Evolutionary conservation across 2,329 filamentous ascomycete genomes (phyloP), one percentile per base, ranked within the genome.

Genomic region (Pseudophaeomoniella oleicola): DNA sequence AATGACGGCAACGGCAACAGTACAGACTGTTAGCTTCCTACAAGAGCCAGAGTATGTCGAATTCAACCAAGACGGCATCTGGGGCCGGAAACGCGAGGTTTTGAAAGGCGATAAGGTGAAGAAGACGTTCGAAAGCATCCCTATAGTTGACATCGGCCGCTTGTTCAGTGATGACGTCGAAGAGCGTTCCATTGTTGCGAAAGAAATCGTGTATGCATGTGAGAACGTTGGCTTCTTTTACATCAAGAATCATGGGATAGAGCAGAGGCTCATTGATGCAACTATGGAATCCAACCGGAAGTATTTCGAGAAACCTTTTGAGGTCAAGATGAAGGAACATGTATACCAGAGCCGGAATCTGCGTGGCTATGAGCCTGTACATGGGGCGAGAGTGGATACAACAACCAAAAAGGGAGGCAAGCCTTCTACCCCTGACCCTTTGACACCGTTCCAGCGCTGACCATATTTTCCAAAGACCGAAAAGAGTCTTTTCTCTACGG

Each of bases 161-260:
- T 39, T 44, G 15, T 40, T 38, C 37, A 44, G 37, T 22, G 35
- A 40, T n/a, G 29, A 39, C 5, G 34, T 38, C 14, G 36, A 12
- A 14, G 13, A 12, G 16, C n/a, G 36, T n/a, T 17, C 27, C 29
- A 19, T 16, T 4, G 27, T 38, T 15, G 36, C 36, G 6, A 15
- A 37, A 11, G 19, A 42, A 9, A 32, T 50, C 14, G 39, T 43
- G 17, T 35, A 47, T 29, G 45, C 47, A 3, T 40, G 47, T 17
- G 39, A 43, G 14, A 40, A 46, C 2, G 42, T 50, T 5, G 50
- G 49, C 10, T 51, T 52, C 37, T 49, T 53, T 16, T 51, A 53
- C 36, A 39, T 51, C 32, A 44, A 43, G 16, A 43, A 48, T 36
- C 46, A 48, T 37, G 46, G 44, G 15, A 42, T 52, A 14, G 36